phyloP scores from a whole-genome alignment of 208 protist genomes.

The Wallacemonas sp. region DNA sequence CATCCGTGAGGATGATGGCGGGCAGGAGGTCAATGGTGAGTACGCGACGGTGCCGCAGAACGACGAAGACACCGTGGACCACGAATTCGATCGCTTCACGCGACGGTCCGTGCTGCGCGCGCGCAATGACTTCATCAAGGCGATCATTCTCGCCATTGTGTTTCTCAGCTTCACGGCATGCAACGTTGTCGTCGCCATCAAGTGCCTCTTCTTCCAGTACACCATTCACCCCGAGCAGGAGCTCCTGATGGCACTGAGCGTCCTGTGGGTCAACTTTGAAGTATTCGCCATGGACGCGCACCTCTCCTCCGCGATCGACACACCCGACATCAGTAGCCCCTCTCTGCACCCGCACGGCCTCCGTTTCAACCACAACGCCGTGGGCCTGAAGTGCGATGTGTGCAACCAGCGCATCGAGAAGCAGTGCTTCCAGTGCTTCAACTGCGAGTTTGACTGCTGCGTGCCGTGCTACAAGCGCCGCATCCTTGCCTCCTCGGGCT shows the following conservation, averaged over 20 bases:
- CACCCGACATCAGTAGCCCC: conserved; percentile 29
- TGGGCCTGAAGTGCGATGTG: conserved; percentile 43
- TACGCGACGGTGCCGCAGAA: conserved; percentile 11
- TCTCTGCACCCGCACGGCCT: conserved; percentile 46
- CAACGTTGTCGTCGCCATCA: conserved; percentile 38
- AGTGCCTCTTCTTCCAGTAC: conserved; percentile 50
- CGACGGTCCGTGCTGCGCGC: conserved; percentile 24
- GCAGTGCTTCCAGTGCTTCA: conserved; percentile 41
- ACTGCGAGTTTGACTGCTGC: conserved; percentile 56
- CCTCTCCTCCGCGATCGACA: conserved; percentile 21
- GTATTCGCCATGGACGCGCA: conserved; percentile 39
- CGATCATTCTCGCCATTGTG: conserved; percentile 20
- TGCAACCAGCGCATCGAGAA: conserved; percentile 53
- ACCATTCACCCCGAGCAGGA: conserved; percentile 24
- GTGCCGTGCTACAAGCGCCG: conserved; percentile 38
- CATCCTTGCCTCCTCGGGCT: conserved; percentile 22
- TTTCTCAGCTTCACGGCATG: conserved; percentile 38
- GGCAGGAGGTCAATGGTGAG: conserved; percentile 1
- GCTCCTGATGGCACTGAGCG: conserved; percentile 41
- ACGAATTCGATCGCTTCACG: conserved; percentile 17
- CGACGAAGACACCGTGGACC: conserved; percentile 13
- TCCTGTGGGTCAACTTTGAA: conserved; percentile 50
- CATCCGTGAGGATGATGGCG: conserved; percentile 14
- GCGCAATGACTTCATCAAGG: conserved; percentile 27
- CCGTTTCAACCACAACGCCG: conserved; percentile 38